A percentile compares a stretch with the other conserved stretches of the same genome.
phyloP scores from a whole-genome alignment of 768 basidiomycete genomes.

The Phylloporus arenicola region DNA sequence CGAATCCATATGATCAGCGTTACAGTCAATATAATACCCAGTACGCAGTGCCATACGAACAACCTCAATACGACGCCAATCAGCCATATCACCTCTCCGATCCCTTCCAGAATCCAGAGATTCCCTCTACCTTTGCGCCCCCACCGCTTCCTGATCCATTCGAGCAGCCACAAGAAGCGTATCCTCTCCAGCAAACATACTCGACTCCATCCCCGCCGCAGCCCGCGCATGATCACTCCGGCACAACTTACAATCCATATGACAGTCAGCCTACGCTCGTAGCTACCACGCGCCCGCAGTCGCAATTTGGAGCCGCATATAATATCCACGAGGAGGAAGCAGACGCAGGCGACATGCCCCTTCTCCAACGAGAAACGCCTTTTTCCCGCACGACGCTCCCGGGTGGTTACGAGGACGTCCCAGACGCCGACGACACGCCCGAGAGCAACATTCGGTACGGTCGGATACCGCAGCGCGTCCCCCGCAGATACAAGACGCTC shows the following conservation, averaged over 20 bases:
- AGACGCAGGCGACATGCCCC: constrained; percentile 64
- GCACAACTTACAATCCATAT: constrained; percentile 19
- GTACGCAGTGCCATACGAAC: constrained; percentile 31
- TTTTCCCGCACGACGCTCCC: constrained; percentile 36
- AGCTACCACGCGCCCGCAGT: constrained; percentile 22
- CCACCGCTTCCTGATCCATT: constrained; percentile 20
- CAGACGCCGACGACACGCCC: constrained; percentile 27
- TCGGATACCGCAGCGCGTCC: constrained; percentile 84
- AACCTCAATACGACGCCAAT: constrained; percentile 27
- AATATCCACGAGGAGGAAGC: constrained; percentile 40
- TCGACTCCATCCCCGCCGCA: constrained; percentile 19
- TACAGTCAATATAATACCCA: constrained; percentile 28
- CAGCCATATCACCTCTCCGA: constrained; percentile 38
- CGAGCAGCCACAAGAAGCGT: constrained; percentile 17
- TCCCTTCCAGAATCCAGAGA: constrained; percentile 25
- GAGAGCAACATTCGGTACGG: constrained; percentile 79
- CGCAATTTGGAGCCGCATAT: constrained; percentile 30
- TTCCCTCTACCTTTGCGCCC: constrained; percentile 10
- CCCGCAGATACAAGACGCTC: constrained; percentile 87
- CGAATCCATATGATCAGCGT: constrained; percentile 39
- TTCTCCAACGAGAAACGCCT: constrained; percentile 44
- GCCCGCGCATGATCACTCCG: constrained; percentile 11
- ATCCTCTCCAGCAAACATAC: constrained; percentile 23
- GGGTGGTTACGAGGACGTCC: constrained; percentile 38
- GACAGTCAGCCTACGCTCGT: constrained; percentile 15